Evolutionary conservation across 108 stramenopile genomes (phyloP), one percentile per base, ranked within the genome.

Genomic region (Cyclotella sp.): DNA sequence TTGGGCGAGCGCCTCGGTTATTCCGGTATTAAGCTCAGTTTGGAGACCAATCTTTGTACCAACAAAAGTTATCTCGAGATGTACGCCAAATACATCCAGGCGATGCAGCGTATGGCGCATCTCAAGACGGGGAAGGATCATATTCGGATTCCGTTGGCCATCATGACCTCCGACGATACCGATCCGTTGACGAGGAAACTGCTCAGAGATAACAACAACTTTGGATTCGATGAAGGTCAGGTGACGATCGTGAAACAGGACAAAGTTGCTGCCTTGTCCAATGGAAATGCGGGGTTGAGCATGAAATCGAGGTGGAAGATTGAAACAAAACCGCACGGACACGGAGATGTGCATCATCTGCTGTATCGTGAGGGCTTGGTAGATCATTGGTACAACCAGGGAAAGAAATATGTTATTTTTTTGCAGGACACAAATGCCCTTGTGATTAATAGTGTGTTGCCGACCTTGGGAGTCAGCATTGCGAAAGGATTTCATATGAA

Each of bases 341-440:
- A 99, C 76, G 99, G 99, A 34, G 99, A 99, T 80, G 99, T 99
- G 39, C 99, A 99, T 79, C 86, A 93, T 67, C 73, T 99, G 43
- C 78, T 99, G 70, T 91, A 85, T 62, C 73, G 86, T 19, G 91
- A 95, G 75, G 96, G 97, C 28, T 62, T 96, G 42, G 89, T 97
- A 9, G 78, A 92, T 54, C 69, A 89, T 44, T 98, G 98, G 95
- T 83, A 88, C 72, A 77, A 85, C 55, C 75, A 89, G 55, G 97
- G 97, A 16, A 88, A 85, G 46, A 84, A 90, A 42, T 93, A 97
- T 81, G 88, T 98, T 11, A 84, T 99, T 67, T 99, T 99, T 85
- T 89, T 99, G 84, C 99, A 99, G 80, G 99, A 99, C 90, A 99
- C 99, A 54, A 99, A 99, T 79, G 97, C 97, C n/a, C 76, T 99